Conservation (phyloP, 169 alveolate species). For the Cryptosporidium muris region DNA sequence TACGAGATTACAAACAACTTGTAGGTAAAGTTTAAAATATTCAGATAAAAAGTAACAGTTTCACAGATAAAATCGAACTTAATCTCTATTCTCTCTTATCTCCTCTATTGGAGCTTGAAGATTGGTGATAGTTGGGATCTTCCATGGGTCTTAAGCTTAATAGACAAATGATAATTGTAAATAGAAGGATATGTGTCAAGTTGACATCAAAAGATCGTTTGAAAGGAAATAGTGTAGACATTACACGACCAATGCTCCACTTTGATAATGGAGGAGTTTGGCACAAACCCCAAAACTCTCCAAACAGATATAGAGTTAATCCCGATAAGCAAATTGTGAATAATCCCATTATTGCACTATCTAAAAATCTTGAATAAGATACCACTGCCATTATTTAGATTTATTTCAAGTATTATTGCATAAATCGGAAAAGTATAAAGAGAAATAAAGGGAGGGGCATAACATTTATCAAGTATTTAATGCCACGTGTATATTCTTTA, state of each 20-base stretch:
- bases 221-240: conserved; percentile 77
- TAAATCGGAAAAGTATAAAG: too few relatives aligned
- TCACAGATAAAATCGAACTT: not conserved
- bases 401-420: not conserved
- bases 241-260: conserved; percentile 75
- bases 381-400: conserved; percentile 53
- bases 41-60: too few relatives aligned
- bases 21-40: too few relatives aligned
- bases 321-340: conserved; percentile 78
- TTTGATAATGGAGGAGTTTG: conserved; percentile 74
- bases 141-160: conserved; percentile 70
- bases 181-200: conserved; percentile 76
- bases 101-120: not conserved
- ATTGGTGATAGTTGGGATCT: not conserved
- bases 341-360: conserved; percentile 76
- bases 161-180: conserved; percentile 73
- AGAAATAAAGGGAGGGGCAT: too few relatives aligned
- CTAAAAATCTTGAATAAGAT: conserved; percentile 60
- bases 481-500: not conserved
- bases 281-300: conserved; percentile 76
- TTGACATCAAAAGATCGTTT: conserved; percentile 75
- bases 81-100: conserved; percentile 1
- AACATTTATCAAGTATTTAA: not conserved
- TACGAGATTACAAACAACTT: too few relatives aligned
- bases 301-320: conserved; percentile 75